A percentile compares a stretch with the other conserved stretches of the same genome.
These are phyloP conservation scores for Diutina siamensis DNA, from an alignment of 1,139 yeast genomes.

Conservation along the genomic window DNA sequence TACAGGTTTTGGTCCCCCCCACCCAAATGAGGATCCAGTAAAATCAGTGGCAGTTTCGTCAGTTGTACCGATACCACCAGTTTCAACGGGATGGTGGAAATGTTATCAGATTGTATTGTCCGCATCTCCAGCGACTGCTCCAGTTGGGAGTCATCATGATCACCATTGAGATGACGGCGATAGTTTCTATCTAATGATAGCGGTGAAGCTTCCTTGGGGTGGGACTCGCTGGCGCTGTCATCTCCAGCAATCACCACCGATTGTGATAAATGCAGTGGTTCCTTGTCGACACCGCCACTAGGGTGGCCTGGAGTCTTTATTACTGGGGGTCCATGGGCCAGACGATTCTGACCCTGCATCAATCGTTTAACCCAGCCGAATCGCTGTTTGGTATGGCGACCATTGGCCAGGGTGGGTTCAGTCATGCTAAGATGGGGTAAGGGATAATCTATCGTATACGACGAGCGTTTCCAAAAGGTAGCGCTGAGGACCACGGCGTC, in stretches of 20 bases:
- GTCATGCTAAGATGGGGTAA: not conserved
- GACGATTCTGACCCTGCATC: slow-evolving; percentile 32
- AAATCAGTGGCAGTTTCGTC: slow-evolving; percentile 27
- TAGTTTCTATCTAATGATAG: not conserved
- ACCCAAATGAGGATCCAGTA: slow-evolving; percentile 26
- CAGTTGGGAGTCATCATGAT: not conserved
- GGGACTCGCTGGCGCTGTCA: not conserved
- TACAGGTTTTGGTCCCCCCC: slow-evolving; percentile 23
- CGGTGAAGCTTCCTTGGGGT: too few relatives aligned
- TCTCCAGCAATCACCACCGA: slow-evolving; percentile 14
- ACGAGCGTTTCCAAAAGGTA: too few relatives aligned
- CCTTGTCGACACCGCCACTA: slow-evolving; percentile 6
- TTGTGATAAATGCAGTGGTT: slow-evolving; percentile 11
- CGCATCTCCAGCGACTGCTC: not conserved
- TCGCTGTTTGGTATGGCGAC: slow-evolving; percentile 18
- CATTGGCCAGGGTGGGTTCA: slow-evolving; percentile 6
- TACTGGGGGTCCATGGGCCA: slow-evolving; percentile 3
- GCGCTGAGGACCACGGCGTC: too few relatives aligned
- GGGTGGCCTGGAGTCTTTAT: slow-evolving; percentile 6
- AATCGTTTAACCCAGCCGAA: slow-evolving; percentile 37
- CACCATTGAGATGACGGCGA: not conserved
- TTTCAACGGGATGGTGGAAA: slow-evolving; percentile 41
- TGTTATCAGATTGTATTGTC: slow-evolving; percentile 18
- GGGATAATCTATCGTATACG: not conserved
- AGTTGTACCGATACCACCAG: slow-evolving; percentile 39